Evolutionary conservation across 2,329 filamentous ascomycete species (phyloP).

Genomic region (Arthroderma sp.): DNA sequence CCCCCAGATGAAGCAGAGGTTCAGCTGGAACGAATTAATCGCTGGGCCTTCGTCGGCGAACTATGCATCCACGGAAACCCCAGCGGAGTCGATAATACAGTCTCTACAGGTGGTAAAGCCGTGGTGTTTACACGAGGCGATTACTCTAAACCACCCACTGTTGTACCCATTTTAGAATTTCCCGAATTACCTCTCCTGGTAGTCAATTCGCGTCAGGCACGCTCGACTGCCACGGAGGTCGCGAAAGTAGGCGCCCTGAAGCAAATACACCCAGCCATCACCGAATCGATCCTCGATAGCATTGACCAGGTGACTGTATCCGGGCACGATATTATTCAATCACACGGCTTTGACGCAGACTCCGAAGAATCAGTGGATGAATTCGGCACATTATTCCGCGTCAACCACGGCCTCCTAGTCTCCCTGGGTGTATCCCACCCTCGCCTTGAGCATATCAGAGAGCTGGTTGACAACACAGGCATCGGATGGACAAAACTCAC

Average conservation of each 20-base stretch:
- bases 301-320: constrained; percentile 55
- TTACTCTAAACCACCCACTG: constrained; percentile 61
- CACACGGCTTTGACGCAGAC: constrained; percentile 54
- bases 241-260: constrained; percentile 68
- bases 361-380: constrained; percentile 52
- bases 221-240: constrained; percentile 75
- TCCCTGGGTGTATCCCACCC: constrained; percentile 90
- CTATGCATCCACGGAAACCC: constrained; percentile 97
- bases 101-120: constrained; percentile 83
- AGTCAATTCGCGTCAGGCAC: constrained; percentile 76
- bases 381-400: constrained; percentile 75
- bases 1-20: constrained; percentile 72
- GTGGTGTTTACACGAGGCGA: constrained; percentile 77
- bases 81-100: constrained; percentile 93
- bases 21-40: constrained; percentile 89
- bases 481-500: constrained; percentile 97
- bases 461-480: constrained; percentile 75
- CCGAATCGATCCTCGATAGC: constrained; percentile 67
- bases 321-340: constrained; percentile 41
- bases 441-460: constrained; percentile 76
- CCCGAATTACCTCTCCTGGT: constrained; percentile 82
- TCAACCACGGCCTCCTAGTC: constrained; percentile 89
- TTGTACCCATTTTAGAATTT: constrained; percentile 70
- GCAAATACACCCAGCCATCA: constrained; percentile 58
- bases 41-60: constrained; percentile 94